phyloP scores from a whole-genome alignment of 78 protist genomes.

The Protostelium mycophagum region DNA sequence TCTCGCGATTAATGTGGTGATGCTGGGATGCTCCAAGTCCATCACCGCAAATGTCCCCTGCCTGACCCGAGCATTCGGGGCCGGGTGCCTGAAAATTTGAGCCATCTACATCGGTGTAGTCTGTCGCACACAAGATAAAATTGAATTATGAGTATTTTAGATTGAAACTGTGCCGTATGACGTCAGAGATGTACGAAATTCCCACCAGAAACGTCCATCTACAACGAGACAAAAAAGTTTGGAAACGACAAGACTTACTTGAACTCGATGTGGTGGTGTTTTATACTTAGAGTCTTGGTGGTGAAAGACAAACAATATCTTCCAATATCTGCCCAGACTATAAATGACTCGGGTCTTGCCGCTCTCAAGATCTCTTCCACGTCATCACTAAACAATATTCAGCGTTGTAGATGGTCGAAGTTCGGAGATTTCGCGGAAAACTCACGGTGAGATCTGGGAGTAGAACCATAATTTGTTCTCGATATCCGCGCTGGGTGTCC shows the following conservation, averaged over 20 bases:
- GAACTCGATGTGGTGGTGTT: not conserved
- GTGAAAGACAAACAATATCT: not conserved
- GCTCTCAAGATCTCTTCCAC: not conserved
- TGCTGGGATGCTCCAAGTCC: not conserved
- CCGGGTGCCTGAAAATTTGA: not conserved
- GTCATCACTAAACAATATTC: not conserved
- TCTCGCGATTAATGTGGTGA: not conserved
- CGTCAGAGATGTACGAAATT: no score
- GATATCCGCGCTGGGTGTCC: not conserved
- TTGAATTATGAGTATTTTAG: no score
- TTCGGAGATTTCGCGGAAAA: not conserved
- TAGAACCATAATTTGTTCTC: not conserved
- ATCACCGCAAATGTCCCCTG: not conserved
- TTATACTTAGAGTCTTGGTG: not conserved
- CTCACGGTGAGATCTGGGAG: not conserved
- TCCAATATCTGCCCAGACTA: not conserved
- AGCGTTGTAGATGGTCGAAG: not conserved
- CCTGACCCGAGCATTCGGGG: not conserved
- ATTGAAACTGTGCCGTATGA: no score
- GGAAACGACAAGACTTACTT: no score
- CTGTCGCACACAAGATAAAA: no score
- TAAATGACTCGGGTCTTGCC: not conserved
- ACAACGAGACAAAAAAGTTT: no score
- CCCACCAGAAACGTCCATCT: no score
- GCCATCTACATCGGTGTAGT: no score